These are phyloP conservation scores for Pyronema domesticum DNA, from an alignment of 495 filamentous ascomycete species.

Conservation along the genomic window DNA sequence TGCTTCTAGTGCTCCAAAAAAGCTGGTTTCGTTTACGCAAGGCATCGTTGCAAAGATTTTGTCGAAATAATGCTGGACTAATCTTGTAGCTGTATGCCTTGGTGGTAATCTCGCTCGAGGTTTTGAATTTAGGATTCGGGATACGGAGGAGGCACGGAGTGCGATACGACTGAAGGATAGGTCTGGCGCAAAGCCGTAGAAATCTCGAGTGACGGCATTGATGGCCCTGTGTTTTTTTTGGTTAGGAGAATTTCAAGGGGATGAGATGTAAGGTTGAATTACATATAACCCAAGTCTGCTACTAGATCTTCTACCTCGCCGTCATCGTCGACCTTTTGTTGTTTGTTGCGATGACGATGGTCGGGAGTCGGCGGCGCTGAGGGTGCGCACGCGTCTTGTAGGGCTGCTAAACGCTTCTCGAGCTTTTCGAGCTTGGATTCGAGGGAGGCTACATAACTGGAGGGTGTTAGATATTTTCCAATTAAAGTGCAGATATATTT, in stretches of 20 bases:
- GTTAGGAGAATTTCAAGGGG: not conserved
- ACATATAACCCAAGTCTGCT: conserved; percentile 68
- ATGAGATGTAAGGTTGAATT: conserved; percentile 19
- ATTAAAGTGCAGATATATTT: not conserved
- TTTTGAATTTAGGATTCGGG: conserved; percentile 32
- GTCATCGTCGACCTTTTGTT: conserved; percentile 38
- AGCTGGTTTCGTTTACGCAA: conserved; percentile 53
- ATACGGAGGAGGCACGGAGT: conserved; percentile 46
- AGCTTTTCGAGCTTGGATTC: conserved; percentile 77
- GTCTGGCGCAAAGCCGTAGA: conserved; percentile 62
- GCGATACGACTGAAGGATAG: conserved; percentile 73
- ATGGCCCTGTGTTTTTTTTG: conserved; percentile 41
- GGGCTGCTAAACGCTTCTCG: conserved; percentile 34
- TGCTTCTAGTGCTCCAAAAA: conserved; percentile 59
- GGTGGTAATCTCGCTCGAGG: conserved; percentile 42
- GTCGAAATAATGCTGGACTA: conserved; percentile 67
- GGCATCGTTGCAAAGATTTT: conserved; percentile 66
- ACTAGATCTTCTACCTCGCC: conserved; percentile 65
- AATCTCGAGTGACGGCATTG: conserved; percentile 81
- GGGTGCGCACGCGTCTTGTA: conserved; percentile 8
- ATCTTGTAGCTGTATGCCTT: conserved; percentile 40
- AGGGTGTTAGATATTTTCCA: conserved; percentile 5
- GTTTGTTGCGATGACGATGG: conserved; percentile 2
- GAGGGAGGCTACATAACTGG: conserved; percentile 74
- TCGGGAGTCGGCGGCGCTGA: not conserved